Base-by-base conservation (phyloP, 106 monocot species). In the Dioscorea alata region DNA sequence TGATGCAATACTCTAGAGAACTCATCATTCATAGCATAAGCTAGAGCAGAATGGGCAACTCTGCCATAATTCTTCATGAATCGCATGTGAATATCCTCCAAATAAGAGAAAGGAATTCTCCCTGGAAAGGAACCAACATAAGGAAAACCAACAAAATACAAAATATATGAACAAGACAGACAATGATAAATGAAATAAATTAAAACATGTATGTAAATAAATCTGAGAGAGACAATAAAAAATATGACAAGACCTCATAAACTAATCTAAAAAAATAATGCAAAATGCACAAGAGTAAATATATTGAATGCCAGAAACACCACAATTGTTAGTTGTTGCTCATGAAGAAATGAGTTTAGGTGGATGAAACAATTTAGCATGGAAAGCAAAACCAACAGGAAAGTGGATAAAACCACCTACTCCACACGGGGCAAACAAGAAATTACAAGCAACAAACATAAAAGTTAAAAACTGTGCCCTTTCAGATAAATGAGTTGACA, bases 11-110 rank as follows among this genome's bases (percentile, higher is more conserved):
- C 97, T 73, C 97, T 85, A 8, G 92, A 89, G 67, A 99, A 99
- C 66, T 99, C 97, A 80, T 99, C 97, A 48, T 99, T 99, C 89
- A 99, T 92, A n/a, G 87, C 89, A 81, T 99, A 99, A 48, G 97
- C 97, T 24, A 99, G 52, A 21, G 97, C 82, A 71, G 86, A 69
- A 60, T 92, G 92, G 61, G 92, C 89, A 31, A 92, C 59, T 77
- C 75, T 80, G 35, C 97, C 92, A 73, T 90, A 92, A 73, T 92
- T 99, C 73, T 99, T 99, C 92, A 99, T 85, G 68, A 99, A 99
- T 71, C 97, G 87, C 89, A 92, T 90, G 56, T 90, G 97, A 52
- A 99, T 92, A 52, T 99, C 97, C 72, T 99, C 92, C 73, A 97
- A 75, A 78, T 92, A 97, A 18, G 84, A 65, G 63, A 97, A 97